Evolutionary conservation across 73 alveolate genomes (phyloP).

Genomic region (Stentor roeselii): DNA sequence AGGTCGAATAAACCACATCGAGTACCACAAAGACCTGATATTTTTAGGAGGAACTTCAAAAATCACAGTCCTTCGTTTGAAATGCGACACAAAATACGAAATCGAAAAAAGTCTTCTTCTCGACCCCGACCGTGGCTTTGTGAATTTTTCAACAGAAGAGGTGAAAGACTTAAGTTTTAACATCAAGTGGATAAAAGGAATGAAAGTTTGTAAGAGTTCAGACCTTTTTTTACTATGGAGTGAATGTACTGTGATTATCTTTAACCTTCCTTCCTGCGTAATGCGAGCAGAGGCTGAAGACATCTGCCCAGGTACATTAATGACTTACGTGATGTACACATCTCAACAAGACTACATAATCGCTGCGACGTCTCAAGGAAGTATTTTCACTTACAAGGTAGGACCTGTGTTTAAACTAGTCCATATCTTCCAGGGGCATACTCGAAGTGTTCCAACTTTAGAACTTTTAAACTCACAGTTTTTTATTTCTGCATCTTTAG

Average conservation of each 20-base stretch:
- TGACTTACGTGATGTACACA: neutral
- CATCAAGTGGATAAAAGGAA: conserved; percentile 20
- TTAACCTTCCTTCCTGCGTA: neutral
- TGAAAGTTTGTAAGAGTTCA: neutral
- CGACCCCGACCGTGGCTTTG: conserved; percentile 24
- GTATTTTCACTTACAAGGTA: neutral
- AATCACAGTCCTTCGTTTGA: neutral
- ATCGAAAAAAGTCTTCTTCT: neutral
- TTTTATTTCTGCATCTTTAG: neutral
- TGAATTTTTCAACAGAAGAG: neutral
- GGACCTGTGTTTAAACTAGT: neutral
- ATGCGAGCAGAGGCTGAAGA: neutral
- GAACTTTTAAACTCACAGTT: neutral
- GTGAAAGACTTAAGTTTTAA: neutral
- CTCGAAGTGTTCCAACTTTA: neutral
- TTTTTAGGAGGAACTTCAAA: conserved; percentile 6
- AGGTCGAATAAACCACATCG: neutral
- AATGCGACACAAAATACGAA: conserved; percentile 12
- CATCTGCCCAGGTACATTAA: conserved; percentile 23
- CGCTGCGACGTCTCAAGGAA: conserved; percentile 1
- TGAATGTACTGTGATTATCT: neutral
- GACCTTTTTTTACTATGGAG: neutral
- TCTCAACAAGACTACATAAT: neutral
- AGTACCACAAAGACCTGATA: neutral
- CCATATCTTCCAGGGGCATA: conserved; percentile 12